A percentile compares a stretch with the other conserved stretches of the same genome.
phyloP scores from a whole-genome alignment of 2,329 filamentous ascomycete genomes.

The Metarhizium album region DNA sequence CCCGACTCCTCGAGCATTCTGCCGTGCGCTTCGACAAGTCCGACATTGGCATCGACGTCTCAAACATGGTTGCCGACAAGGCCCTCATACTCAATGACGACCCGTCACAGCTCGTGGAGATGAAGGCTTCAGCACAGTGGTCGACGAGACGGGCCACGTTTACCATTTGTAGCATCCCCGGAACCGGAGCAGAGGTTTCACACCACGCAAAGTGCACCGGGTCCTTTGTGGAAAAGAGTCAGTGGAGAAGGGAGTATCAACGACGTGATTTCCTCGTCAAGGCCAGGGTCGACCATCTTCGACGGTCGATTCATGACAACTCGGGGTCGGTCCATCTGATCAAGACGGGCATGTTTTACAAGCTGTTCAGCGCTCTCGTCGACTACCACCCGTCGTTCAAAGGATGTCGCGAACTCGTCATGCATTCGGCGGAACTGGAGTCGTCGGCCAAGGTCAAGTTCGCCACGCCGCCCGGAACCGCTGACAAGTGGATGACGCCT shows the following conservation, averaged over 20 bases:
- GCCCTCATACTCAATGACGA: not conserved
- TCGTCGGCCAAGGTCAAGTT: not conserved
- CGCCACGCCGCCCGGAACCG: conserved; percentile 26
- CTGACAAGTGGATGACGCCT: not conserved
- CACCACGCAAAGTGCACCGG: too few relatives aligned
- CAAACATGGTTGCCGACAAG: not conserved
- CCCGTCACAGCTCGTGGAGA: too few relatives aligned
- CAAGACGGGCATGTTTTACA: conserved; percentile 40
- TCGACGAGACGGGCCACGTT: too few relatives aligned
- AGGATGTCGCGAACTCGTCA: conserved; percentile 48
- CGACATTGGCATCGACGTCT: not conserved
- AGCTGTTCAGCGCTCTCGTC: conserved; percentile 46
- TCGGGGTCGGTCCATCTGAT: conserved; percentile 10
- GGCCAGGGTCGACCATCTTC: not conserved
- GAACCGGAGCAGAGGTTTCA: too few relatives aligned
- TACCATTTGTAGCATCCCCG: too few relatives aligned
- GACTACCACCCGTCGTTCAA: conserved; percentile 44
- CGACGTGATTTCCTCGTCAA: too few relatives aligned
- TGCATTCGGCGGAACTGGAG: conserved; percentile 15
- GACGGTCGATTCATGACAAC: conserved; percentile 9
- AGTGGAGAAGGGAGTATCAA: too few relatives aligned
- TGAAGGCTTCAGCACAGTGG: too few relatives aligned
- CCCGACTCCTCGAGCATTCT: too few relatives aligned
- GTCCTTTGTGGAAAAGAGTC: too few relatives aligned
- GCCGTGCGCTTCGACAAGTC: not conserved